Percentiles rank a stretch among this genome's conserved stretches.
phyloP scores from a whole-genome alignment of 2,329 filamentous ascomycete genomes.

The Monosporascus sp. region DNA sequence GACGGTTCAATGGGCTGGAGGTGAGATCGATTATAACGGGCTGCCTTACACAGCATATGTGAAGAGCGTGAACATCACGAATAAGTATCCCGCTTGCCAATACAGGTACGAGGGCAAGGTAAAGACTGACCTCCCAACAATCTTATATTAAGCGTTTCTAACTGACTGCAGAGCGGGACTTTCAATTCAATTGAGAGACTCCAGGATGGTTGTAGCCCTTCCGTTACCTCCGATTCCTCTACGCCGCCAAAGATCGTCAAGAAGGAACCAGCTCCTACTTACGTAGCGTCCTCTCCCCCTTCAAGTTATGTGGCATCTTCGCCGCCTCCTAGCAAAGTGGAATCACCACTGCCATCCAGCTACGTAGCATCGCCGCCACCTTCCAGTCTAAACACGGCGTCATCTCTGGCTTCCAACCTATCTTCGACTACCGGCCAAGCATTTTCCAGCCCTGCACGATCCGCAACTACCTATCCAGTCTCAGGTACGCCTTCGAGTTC shows the following conservation, averaged over 20 bases:
- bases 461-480: not conserved
- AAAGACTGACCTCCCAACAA: constrained; percentile 2
- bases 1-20: constrained; percentile 28
- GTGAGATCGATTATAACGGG: constrained; percentile 21
- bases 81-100: constrained; percentile 27
- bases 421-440: not conserved
- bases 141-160: constrained; percentile 6
- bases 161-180: constrained; percentile 18
- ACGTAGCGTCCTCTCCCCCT: too few relatives aligned
- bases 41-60: constrained; percentile 27
- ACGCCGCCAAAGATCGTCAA: constrained; percentile 9
- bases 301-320: not conserved
- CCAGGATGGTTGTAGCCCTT: constrained; percentile 15
- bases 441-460: not conserved
- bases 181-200: constrained; percentile 20
- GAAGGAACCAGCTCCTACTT: constrained; percentile 2
- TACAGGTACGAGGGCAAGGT: constrained; percentile 26
- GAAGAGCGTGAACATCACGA: constrained; percentile 27
- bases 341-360: not conserved
- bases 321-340: not conserved
- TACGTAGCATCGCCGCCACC: not conserved
- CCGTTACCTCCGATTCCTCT: constrained; percentile 1
- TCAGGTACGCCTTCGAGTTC: not conserved
- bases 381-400: not conserved
- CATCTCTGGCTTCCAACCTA: not conserved